These are phyloP conservation scores for Mastigamoeba balamuthi DNA, from an alignment of 78 protist genomes.

Conservation along the genomic window DNA sequence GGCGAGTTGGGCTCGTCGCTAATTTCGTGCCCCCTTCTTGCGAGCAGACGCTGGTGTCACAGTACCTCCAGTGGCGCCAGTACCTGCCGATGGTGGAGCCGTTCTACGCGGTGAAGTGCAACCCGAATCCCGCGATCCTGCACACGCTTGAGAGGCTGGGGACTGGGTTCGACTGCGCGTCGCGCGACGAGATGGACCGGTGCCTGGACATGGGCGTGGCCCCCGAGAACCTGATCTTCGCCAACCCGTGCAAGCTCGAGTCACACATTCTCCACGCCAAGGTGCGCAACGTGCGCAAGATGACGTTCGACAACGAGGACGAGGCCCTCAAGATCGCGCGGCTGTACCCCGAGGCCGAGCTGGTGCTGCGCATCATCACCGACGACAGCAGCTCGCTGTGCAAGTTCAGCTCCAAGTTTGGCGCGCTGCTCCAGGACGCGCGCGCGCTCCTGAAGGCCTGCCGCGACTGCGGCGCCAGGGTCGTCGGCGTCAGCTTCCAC, in stretches of 20 bases:
- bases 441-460: conserved; percentile 49
- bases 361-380: conserved; percentile 78
- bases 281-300: conserved; percentile 30
- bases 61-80: conserved; percentile 36
- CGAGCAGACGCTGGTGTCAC: conserved; percentile 25
- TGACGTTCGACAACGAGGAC: conserved; percentile 83
- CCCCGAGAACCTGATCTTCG: conserved; percentile 71
- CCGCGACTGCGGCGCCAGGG: conserved; percentile 37
- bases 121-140: conserved; percentile 54
- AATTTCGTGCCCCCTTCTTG: no score
- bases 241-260: conserved; percentile 84
- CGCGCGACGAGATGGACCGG: conserved; percentile 51
- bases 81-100: conserved; percentile 75
- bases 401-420: conserved; percentile 71
- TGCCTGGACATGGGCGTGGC: conserved; percentile 46
- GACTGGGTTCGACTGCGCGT: conserved; percentile 82
- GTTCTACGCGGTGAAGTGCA: conserved; percentile 84
- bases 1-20: no score
- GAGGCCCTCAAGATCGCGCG: conserved; percentile 79
- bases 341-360: conserved; percentile 70
- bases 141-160: conserved; percentile 62
- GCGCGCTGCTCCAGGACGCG: conserved; percentile 48
- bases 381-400: conserved; percentile 71
- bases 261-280: conserved; percentile 52
- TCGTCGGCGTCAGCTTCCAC: conserved; percentile 84